These are phyloP conservation scores for Pseudopithomyces maydicus DNA, from an alignment of 2,329 filamentous ascomycete genomes.

Conservation along the genomic window DNA sequence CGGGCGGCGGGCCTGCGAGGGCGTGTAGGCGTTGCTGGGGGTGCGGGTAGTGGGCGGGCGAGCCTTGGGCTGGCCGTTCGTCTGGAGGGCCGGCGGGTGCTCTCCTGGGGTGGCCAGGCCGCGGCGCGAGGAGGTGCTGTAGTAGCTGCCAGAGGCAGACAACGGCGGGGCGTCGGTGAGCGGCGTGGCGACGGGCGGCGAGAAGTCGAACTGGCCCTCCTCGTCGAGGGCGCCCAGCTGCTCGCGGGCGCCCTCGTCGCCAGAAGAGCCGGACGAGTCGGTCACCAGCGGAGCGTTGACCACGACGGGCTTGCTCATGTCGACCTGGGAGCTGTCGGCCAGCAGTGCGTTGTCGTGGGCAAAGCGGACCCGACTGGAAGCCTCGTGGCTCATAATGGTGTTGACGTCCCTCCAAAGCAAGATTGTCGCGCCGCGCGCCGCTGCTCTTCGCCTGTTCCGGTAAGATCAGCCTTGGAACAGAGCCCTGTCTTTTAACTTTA, in stretches of 20 bases:
- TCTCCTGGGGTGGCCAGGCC: slow-evolving; percentile 20
- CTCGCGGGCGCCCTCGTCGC: slow-evolving; percentile 53
- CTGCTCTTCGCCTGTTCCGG: slow-evolving; percentile 8
- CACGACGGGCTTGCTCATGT: slow-evolving; percentile 35
- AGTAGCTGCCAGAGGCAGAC: slow-evolving; percentile 25
- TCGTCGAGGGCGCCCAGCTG: slow-evolving; percentile 52
- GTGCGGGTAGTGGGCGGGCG: slow-evolving; percentile 53
- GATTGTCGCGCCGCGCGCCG: slow-evolving; percentile 1
- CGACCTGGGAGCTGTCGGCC: slow-evolving; percentile 19
- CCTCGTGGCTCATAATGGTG: slow-evolving; percentile 26
- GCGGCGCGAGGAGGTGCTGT: slow-evolving; percentile 34
- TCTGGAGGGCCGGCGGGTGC: slow-evolving; percentile 32
- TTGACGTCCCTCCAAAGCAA: slow-evolving; percentile 11
- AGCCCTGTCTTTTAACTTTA: slow-evolving; percentile 3
- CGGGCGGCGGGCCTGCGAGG: slow-evolving; percentile 48
- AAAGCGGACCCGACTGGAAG: slow-evolving; percentile 35
- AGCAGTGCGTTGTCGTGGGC: slow-evolving; percentile 25
- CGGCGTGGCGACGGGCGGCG: slow-evolving; percentile 40
- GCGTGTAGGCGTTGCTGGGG: slow-evolving; percentile 57
- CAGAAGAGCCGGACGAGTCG: slow-evolving; percentile 57
- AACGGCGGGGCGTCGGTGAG: slow-evolving; percentile 43
- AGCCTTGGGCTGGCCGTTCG: slow-evolving; percentile 27
- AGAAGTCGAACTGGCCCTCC: slow-evolving; percentile 45
- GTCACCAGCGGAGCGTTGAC: slow-evolving; percentile 40
- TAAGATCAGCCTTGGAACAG: slow-evolving; percentile 5